Base-by-base conservation (phyloP, 1,284 basidiomycete species). In the Ustilago loliicola region DNA sequence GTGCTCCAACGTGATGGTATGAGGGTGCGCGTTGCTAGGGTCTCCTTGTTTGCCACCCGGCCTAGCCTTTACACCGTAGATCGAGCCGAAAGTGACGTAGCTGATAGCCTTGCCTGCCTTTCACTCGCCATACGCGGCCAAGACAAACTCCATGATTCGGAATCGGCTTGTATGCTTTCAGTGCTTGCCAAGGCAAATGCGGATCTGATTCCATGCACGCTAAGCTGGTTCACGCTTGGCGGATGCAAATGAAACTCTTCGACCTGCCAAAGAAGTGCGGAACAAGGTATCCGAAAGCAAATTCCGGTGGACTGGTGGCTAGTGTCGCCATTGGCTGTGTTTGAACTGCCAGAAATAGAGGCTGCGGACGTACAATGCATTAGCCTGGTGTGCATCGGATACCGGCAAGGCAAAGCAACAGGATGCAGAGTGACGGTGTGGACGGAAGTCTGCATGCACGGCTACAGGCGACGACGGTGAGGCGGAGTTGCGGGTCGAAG, bases 381-480 rank as follows among this genome's bases (percentile, higher is more conserved):
- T 2, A 6, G 57, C 3, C 29, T n/a, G 29, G 3, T 21, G 27
- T n/a, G 40, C 4, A 3, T 47, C 45, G 23, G 27, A 9, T 25
- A 17, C 6, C 3, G 48, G 48, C 48, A 50, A 29, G 25, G 25
- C 27, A 21, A 17, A 29, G 25, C 25, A 25, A n/a, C 10, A 27
- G 7, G 7, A 62, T 62, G 60, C 60, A 29, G 9, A 45, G 52
- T 62, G 60, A 62, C 60, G 60, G 52, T 36, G 51, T 32, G 27
- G 23, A 11, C n/a, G 25, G 50, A 32, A 15, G 34, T 47, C 30
- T 21, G 19, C 25, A 23, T 56, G 36, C 45, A 48, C 45, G 21
- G 23, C 45, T 48, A 48, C 45, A 27, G 45, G 45, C 45, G 2
- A 48, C 45, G 21, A 48, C 45, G 23, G 21, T 48, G 23, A 10